Evolutionary conservation across 1,139 yeast species (phyloP).

Genomic region (Blastobotrys raffinosifermentans): DNA sequence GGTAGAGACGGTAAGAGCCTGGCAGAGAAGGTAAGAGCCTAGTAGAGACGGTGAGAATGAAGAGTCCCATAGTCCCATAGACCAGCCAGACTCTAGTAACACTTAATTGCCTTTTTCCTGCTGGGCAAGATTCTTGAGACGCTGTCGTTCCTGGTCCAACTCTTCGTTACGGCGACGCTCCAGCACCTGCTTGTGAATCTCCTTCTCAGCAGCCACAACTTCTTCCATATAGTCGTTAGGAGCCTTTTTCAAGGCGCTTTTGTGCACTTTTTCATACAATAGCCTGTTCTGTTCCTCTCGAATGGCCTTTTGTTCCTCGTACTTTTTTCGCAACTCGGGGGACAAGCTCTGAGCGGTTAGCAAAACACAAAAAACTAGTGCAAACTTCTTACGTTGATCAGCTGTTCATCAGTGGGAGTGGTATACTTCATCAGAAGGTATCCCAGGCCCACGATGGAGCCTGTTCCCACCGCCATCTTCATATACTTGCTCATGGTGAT

Average conservation of each 20-base stretch:
- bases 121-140: conserved; percentile 27
- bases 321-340: conserved; percentile 75
- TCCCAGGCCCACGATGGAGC: conserved; percentile 62
- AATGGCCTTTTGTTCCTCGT: conserved; percentile 55
- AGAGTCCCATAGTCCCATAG: too few relatives aligned
- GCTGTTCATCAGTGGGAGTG: conserved; percentile 78
- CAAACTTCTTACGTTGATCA: conserved; percentile 41
- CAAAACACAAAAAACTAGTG: background rate
- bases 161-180: conserved; percentile 10
- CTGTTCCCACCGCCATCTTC: conserved; percentile 40
- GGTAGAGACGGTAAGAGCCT: too few relatives aligned
- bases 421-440: conserved; percentile 60
- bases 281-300: conserved; percentile 59
- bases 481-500: background rate
- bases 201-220: conserved; percentile 19
- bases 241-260: conserved; percentile 25
- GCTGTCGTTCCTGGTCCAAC: conserved; percentile 21
- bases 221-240: conserved; percentile 22
- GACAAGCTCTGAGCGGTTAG: conserved; percentile 43
- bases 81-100: background rate
- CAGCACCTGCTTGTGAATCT: conserved; percentile 9
- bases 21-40: too few relatives aligned
- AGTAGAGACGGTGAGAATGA: too few relatives aligned
- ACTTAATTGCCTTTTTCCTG: conserved; percentile 21
- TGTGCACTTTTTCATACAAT: conserved; percentile 31